Percentiles rank a stretch among this genome's conserved stretches.
Conservation (phyloP, 78 protist genomes). For the Polysphondylium violaceum region DNA sequence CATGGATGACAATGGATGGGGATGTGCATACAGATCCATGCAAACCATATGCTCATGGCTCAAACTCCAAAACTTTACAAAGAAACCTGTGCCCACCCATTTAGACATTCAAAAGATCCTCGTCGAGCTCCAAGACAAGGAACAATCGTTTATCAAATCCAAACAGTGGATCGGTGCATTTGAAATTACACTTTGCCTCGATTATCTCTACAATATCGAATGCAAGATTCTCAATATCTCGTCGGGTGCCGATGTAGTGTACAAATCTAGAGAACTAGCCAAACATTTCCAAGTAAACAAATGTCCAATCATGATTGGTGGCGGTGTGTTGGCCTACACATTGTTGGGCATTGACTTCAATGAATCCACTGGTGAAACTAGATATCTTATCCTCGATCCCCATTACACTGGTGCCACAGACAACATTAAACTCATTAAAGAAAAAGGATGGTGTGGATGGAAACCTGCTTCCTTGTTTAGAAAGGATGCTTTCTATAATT, state of each 20-base stretch:
- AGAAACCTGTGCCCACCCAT: slow-evolving; percentile 75
- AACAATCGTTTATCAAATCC: slow-evolving; percentile 70
- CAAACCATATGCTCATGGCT: slow-evolving; percentile 89
- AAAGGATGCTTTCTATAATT: slow-evolving; percentile 81
- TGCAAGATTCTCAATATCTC: slow-evolving; percentile 73
- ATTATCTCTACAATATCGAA: slow-evolving; percentile 57
- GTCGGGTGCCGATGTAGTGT: slow-evolving; percentile 49
- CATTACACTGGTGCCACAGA: slow-evolving; percentile 87
- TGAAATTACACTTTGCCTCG: slow-evolving; percentile 79
- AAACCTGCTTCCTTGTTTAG: slow-evolving; percentile 54
- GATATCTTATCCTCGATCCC: slow-evolving; percentile 92
- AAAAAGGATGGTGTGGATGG: slow-evolving; percentile 84
- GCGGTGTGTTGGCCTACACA: slow-evolving; percentile 93
- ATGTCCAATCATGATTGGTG: slow-evolving; percentile 93
- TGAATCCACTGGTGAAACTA: slow-evolving; percentile 69
- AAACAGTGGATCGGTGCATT: slow-evolving; percentile 91
- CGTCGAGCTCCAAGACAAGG: slow-evolving; percentile 77
- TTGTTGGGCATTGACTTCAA: slow-evolving; percentile 87
- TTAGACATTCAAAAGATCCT: slow-evolving; percentile 85
- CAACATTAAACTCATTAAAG: slow-evolving; percentile 51
- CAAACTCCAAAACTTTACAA: slow-evolving; percentile 38
- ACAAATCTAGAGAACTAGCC: slow-evolving; percentile 71
- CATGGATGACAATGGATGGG: slow-evolving; percentile 92
- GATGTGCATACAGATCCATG: slow-evolving; percentile 94
- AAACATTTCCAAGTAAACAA: slow-evolving; percentile 87